Evolutionary conservation across 2,329 filamentous ascomycete species (phyloP).

Genomic region (Fusarium buharicum): DNA sequence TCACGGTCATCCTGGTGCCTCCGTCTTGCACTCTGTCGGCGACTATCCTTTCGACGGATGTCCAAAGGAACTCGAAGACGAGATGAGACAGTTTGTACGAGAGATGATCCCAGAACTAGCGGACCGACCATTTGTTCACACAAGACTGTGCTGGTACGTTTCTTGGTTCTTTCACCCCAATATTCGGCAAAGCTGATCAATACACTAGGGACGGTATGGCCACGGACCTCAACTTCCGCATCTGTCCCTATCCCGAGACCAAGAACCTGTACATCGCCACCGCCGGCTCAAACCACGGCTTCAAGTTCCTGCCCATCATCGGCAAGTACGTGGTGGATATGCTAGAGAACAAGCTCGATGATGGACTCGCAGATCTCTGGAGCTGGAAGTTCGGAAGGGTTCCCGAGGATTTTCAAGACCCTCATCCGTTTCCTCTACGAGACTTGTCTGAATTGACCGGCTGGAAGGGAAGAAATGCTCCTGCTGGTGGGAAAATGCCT

Average conservation of each 20-base stretch:
- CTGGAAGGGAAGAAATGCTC: slow-evolving; percentile 38
- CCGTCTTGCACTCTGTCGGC: slow-evolving; percentile 34
- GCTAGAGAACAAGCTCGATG: slow-evolving; percentile 49
- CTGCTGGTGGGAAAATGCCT: slow-evolving; percentile 35
- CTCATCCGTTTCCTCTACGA: slow-evolving; percentile 37
- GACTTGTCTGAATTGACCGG: slow-evolving; percentile 35
- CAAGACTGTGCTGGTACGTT: slow-evolving; percentile 57
- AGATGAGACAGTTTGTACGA: slow-evolving; percentile 61
- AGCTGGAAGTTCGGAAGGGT: slow-evolving; percentile 37
- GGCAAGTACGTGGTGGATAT: slow-evolving; percentile 57
- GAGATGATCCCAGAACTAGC: slow-evolving; percentile 51
- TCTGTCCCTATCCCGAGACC: slow-evolving; percentile 32
- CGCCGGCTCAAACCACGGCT: slow-evolving; percentile 63
- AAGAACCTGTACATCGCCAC: slow-evolving; percentile 60
- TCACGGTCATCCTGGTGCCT: slow-evolving; percentile 41
- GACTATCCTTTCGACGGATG: slow-evolving; percentile 48
- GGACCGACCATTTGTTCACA: slow-evolving; percentile 57
- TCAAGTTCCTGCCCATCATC: slow-evolving; percentile 64
- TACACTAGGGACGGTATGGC: slow-evolving; percentile 47
- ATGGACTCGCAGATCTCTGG: slow-evolving; percentile 56
- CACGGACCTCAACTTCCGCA: slow-evolving; percentile 45
- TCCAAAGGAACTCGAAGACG: slow-evolving; percentile 62
- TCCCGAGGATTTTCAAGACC: slow-evolving; percentile 34
- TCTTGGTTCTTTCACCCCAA: neutral
- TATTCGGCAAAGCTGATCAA: neutral